Percentiles rank a stretch among this genome's conserved stretches.
Evolutionary conservation across 208 protist species (phyloP).

Genomic region (Crithidia acanthocephali): DNA sequence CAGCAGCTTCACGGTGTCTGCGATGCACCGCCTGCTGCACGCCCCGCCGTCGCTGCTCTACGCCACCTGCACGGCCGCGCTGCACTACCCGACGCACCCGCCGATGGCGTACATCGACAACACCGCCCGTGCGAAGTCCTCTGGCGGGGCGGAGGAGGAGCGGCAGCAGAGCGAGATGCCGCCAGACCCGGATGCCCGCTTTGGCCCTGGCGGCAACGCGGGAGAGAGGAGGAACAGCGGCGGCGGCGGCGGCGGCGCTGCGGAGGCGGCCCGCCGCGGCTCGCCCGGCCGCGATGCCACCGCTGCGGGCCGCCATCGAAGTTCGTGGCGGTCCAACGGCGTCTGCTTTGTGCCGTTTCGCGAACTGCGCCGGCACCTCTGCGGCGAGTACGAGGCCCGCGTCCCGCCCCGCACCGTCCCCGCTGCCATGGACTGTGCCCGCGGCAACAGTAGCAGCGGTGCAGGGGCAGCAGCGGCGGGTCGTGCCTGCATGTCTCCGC

Average conservation of each 20-base stretch:
- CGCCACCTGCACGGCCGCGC: slow-evolving; percentile 48
- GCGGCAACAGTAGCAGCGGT: background rate
- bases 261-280: background rate
- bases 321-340: slow-evolving; percentile 26
- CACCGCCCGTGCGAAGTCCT: background rate
- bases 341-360: slow-evolving; percentile 27
- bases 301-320: background rate
- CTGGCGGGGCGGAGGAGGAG: background rate
- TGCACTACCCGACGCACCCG: slow-evolving; percentile 53
- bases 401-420: slow-evolving; percentile 14
- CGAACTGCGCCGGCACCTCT: slow-evolving; percentile 30
- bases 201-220: background rate
- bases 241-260: background rate
- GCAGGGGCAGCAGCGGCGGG: background rate
- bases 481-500: background rate
- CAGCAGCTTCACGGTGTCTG: slow-evolving; percentile 70
- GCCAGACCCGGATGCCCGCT: slow-evolving; percentile 3
- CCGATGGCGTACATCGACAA: slow-evolving; percentile 67
- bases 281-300: slow-evolving; percentile 8
- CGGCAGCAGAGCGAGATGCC: slow-evolving; percentile 32
- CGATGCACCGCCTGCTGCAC: slow-evolving; percentile 84
- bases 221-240: background rate
- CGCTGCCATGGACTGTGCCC: slow-evolving; percentile 4
- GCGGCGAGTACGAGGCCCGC: slow-evolving; percentile 15
- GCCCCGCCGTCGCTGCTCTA: slow-evolving; percentile 78